A percentile compares a stretch with the other conserved stretches of the same genome.
Evolutionary conservation across 1,139 yeast species (phyloP).

Genomic region (Hemisphaericaspora lyxosophila): DNA sequence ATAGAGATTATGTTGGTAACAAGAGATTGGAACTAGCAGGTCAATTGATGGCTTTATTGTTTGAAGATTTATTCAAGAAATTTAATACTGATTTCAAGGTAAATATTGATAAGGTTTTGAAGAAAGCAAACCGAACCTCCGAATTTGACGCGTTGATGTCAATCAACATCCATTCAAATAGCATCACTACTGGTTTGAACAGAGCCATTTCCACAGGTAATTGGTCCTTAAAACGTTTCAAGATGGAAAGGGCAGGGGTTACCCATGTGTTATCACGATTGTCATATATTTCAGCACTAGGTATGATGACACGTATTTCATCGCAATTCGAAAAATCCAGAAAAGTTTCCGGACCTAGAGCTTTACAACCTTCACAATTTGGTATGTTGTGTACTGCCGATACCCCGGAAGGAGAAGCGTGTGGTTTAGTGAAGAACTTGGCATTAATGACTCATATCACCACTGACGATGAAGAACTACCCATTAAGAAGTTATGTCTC

Average conservation of each 20-base stretch:
- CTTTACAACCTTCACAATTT: conserved; percentile 97
- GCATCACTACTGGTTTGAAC: conserved; percentile 90
- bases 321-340: conserved; percentile 97
- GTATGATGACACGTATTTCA: conserved; percentile 99
- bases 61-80: conserved; percentile 95
- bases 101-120: conserved; percentile 87
- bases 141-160: conserved; percentile 92
- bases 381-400: conserved; percentile 99
- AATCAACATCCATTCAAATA: conserved; percentile 86
- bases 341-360: conserved; percentile 98
- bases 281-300: conserved; percentile 91
- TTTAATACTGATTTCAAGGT: conserved; percentile 93
- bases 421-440: conserved; percentile 95
- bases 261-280: conserved; percentile 92
- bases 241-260: conserved; percentile 99
- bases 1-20: conserved; percentile 97
- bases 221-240: conserved; percentile 97
- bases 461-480: conserved; percentile 95
- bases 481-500: conserved; percentile 73
- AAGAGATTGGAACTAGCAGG: conserved; percentile 97
- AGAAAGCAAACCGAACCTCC: conserved; percentile 90
- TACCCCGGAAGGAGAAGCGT: conserved; percentile 99
- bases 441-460: conserved; percentile 99
- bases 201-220: conserved; percentile 98
- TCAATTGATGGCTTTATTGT: conserved; percentile 88